Conservation (phyloP, 495 filamentous ascomycete species). For the Penicillium herquei region DNA sequence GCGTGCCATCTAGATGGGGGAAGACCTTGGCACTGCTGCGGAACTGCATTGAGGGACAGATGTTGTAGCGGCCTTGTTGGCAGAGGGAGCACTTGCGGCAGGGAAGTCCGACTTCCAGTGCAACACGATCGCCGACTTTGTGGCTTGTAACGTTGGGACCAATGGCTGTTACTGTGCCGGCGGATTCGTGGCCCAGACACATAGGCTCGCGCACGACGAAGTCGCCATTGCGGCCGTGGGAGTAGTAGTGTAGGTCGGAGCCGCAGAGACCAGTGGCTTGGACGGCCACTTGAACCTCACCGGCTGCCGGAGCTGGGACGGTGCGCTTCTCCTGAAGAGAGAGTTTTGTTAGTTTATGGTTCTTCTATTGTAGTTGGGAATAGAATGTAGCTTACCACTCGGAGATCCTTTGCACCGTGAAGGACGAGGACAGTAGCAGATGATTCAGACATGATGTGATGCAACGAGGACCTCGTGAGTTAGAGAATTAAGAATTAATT, state of each 20-base stretch:
- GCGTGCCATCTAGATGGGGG: constrained; percentile 78
- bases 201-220: constrained; percentile 71
- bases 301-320: constrained; percentile 41
- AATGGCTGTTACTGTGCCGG: constrained; percentile 64
- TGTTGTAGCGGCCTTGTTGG: constrained; percentile 71
- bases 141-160: constrained; percentile 47
- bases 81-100: constrained; percentile 70
- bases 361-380: neutral
- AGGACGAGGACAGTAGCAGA: constrained; percentile 61
- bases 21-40: constrained; percentile 73
- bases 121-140: constrained; percentile 68
- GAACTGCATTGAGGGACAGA: constrained; percentile 78
- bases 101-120: constrained; percentile 80
- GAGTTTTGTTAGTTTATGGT: constrained; percentile 6
- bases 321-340: constrained; percentile 38
- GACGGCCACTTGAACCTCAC: constrained; percentile 72
- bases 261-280: constrained; percentile 78
- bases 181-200: constrained; percentile 77
- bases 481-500: neutral
- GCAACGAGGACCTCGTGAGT: neutral
- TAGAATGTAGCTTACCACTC: constrained; percentile 47
- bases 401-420: constrained; percentile 66
- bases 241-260: constrained; percentile 84
- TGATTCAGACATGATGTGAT: constrained; percentile 28
- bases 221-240: constrained; percentile 79